Conservation (phyloP, 2,329 filamentous ascomycete genomes). For the Amphichorda felina region DNA sequence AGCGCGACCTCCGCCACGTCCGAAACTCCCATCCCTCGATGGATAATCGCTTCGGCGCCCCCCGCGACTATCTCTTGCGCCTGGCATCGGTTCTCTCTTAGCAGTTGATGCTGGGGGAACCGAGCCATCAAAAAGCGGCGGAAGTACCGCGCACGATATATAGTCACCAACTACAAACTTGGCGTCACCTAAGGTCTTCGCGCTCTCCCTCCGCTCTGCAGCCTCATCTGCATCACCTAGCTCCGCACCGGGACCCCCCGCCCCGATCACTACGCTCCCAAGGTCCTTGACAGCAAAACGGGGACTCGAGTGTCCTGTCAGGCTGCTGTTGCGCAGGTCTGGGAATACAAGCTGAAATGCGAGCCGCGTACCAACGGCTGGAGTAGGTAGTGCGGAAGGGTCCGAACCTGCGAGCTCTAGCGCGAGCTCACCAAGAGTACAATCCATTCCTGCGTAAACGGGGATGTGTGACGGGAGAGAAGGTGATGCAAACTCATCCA, state of each 20-base stretch:
- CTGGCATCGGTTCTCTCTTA: constrained; percentile 11
- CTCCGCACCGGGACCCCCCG: constrained; percentile 33
- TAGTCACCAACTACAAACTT: constrained; percentile 86
- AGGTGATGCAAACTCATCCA: constrained; percentile 55
- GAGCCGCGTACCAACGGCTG: constrained; percentile 72
- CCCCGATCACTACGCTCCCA: constrained; percentile 70
- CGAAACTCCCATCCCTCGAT: constrained; percentile 15
- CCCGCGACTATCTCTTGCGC: constrained; percentile 11
- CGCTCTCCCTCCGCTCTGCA: constrained; percentile 34
- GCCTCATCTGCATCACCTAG: constrained; percentile 23
- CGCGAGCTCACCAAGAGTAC: constrained; percentile 70
- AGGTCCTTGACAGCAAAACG: constrained; percentile 71
- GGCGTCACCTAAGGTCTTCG: constrained; percentile 64
- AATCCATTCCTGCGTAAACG: constrained; percentile 78
- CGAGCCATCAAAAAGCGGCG: constrained; percentile 61
- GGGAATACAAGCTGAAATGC: constrained; percentile 79
- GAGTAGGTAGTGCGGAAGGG: constrained; percentile 57
- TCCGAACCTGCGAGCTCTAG: constrained; percentile 58
- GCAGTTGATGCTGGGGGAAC: constrained; percentile 49
- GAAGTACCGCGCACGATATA: constrained; percentile 69
- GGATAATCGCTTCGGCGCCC: constrained; percentile 11
- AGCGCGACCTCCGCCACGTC: constrained; percentile 21
- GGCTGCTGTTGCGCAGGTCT: constrained; percentile 40
- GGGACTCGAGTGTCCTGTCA: constrained; percentile 16
- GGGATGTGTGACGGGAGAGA: constrained; percentile 56